Evolutionary conservation across 352 stramenopile genomes (phyloP), one percentile per base, ranked within the genome.

Genomic region (Globisporangium okanoganense): DNA sequence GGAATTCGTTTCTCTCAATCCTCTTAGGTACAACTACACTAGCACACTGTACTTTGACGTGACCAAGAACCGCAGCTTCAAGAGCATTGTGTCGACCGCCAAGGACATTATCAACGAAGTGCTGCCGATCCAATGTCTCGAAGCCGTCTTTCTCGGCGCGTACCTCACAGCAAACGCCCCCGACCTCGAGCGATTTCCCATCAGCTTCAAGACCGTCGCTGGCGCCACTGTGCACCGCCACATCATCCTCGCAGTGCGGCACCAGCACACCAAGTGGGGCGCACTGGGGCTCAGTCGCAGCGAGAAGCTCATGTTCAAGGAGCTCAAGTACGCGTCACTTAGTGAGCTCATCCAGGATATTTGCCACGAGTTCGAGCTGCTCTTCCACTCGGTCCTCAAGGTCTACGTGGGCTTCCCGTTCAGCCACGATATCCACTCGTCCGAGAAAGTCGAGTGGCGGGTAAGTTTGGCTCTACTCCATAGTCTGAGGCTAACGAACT

Each of bases 41-140:
- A 85, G 85, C 22, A 90, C 71, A 12, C 51, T 89, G 14, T 96
- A 95, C 62, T 96, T 95, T 53, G 77, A 91, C 43, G 76, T 94
- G 29, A 89, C 81, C 68, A 95, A 95, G 55, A 91, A 96, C 58
- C 81, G 85, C 24, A 95, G 87, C 63, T 91, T 93, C 65, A 95
- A 96, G 66, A 93, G 84, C 47, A 88, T 96, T 22, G 82, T 84
- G 5, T 85, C 78, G 29, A 96, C 87, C 0, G 88, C 88, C 3
- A 93, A 94, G 56, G 87, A 95, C 14, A 96, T 96, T 49, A 65
- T 91, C 24, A 78, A 76, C 47, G 82, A 96, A 27, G 70, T 77
- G n/a, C 63, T 96, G 20, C 85, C 88, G 25, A 96, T 96, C 51
- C 87, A 96, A 61, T 96, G 87, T 66, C 75, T 96, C 8, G 88